Percentiles rank a stretch among this genome's conserved stretches.
Conservation (phyloP, 108 stramenopile genomes). For the Craspedostauros australis region DNA sequence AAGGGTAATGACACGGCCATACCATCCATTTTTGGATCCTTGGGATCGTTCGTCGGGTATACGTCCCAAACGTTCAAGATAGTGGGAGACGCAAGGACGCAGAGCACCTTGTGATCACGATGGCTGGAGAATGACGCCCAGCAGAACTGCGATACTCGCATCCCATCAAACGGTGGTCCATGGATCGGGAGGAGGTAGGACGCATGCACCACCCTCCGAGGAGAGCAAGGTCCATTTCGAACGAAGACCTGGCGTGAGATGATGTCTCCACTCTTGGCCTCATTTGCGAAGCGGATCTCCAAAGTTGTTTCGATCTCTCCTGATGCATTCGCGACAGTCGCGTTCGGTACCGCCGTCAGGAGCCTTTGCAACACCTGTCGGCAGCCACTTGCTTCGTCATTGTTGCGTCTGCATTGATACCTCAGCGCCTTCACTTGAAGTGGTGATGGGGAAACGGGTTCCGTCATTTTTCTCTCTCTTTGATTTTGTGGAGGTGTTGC, state of each 20-base stretch:
- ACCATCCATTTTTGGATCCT: constrained; percentile 18
- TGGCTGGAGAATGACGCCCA: constrained; percentile 60
- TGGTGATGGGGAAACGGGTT: too few relatives aligned
- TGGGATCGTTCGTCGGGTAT: constrained; percentile 18
- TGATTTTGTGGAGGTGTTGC: too few relatives aligned
- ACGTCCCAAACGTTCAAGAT: constrained; percentile 62
- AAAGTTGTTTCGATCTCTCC: constrained; percentile 33
- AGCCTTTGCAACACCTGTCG: constrained; percentile 21
- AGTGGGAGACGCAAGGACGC: constrained; percentile 52
- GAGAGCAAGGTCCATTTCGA: constrained; percentile 21
- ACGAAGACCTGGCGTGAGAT: constrained; percentile 30
- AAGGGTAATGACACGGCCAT: constrained; percentile 65
- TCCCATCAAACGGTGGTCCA: background rate
- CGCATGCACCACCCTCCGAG: constrained; percentile 22
- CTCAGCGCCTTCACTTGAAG: too few relatives aligned
- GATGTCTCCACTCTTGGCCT: background rate
- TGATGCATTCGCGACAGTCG: constrained; percentile 1
- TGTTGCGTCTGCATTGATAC: too few relatives aligned
- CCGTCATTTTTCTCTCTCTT: too few relatives aligned
- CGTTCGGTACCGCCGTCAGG: constrained; percentile 11
- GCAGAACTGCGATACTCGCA: constrained; percentile 18
- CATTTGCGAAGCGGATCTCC: constrained; percentile 13
- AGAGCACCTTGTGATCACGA: constrained; percentile 46
- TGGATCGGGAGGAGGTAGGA: constrained; percentile 17
- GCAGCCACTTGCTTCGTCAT: too few relatives aligned